Evolutionary conservation across 805 yeast species (phyloP).

Genomic region (Candida incommunis): DNA sequence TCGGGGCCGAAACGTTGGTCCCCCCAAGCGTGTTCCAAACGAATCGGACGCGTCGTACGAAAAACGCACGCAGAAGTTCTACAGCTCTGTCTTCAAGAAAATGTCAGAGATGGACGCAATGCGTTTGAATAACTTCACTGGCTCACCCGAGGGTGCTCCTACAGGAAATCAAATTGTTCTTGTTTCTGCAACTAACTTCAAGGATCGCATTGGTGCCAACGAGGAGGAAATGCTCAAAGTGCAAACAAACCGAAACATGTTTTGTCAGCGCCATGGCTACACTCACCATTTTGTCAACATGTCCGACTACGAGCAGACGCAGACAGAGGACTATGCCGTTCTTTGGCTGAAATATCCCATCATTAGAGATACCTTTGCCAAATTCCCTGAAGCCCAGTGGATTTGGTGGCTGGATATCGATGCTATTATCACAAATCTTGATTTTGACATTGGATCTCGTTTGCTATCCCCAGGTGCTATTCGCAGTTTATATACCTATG

Average conservation of each 20-base stretch:
- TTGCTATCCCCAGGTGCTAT: conserved; percentile 17
- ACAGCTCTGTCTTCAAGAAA: background rate
- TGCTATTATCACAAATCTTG: conserved; percentile 20
- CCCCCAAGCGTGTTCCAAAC: background rate
- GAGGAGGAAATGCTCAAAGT: background rate
- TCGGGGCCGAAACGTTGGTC: background rate
- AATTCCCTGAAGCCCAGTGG: conserved; percentile 23
- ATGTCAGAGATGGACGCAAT: background rate
- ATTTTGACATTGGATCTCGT: conserved; percentile 15
- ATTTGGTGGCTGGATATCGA: conserved; percentile 27
- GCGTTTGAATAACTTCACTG: background rate
- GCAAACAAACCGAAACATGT: conserved; percentile 16
- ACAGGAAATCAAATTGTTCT: background rate
- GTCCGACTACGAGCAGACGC: conserved; percentile 8
- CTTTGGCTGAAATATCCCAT: conserved; percentile 23
- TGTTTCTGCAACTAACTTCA: background rate
- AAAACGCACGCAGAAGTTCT: background rate
- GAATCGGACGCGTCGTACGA: background rate
- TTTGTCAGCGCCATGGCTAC: conserved; percentile 21
- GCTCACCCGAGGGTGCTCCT: background rate
- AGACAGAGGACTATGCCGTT: conserved; percentile 9
- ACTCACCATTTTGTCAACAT: conserved; percentile 16
- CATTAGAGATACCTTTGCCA: conserved; percentile 17
- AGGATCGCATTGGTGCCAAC: background rate
- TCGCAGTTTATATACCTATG: conserved; percentile 12